Evolutionary conservation across 1,284 basidiomycete species (phyloP), one percentile per base, ranked within the genome.

Genomic region (Tylopilus orsonianus): DNA sequence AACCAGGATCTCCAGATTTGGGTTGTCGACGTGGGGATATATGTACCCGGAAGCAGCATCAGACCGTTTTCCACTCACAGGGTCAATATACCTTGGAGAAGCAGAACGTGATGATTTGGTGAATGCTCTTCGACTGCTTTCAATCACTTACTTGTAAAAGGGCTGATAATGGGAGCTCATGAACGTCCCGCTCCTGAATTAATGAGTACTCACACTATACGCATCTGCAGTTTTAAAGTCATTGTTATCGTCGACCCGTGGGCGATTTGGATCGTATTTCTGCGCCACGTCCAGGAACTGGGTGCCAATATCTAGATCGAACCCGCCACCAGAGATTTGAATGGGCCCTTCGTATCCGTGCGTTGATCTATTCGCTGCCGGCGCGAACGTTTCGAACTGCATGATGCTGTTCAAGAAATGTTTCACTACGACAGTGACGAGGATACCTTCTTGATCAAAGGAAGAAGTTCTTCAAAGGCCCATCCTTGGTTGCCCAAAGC

Each of bases 21-120:
- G 63, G 45, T 73, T 72, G 19, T 66, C 52, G 2, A 58, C 47
- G 41, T 78, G 71, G 36, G 75, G 76, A 56, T 84, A 85, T 16
- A 84, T 64, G 52, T 77, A 82, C 53, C 73, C 53, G 55, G 83
- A 79, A 1, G 83, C 73, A 3, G 75, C 61, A 57, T 85, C 80
- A 0, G 80, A 83, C 14, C 83, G 77, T 41, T 57, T 73, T 24
- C 83, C 83, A 1, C 72, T 79, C 27, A 67, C 56, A 1, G 52
- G 59, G 46, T 79, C 71, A 16, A 82, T 71, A 62, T 77, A 83
- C 56, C 80, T 56, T 32, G 16, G n/a, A 19, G 19, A 8, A 24
- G 16, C 10, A n/a, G n/a, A n/a, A 6, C 20, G 33, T 18, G 1
- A 19, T 34, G 22, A 7, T 12, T 8, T 23, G 10, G 0, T 19